Evolutionary conservation across 1,284 basidiomycete species (phyloP).

Genomic region (Pseudozyma hubeiensis): DNA sequence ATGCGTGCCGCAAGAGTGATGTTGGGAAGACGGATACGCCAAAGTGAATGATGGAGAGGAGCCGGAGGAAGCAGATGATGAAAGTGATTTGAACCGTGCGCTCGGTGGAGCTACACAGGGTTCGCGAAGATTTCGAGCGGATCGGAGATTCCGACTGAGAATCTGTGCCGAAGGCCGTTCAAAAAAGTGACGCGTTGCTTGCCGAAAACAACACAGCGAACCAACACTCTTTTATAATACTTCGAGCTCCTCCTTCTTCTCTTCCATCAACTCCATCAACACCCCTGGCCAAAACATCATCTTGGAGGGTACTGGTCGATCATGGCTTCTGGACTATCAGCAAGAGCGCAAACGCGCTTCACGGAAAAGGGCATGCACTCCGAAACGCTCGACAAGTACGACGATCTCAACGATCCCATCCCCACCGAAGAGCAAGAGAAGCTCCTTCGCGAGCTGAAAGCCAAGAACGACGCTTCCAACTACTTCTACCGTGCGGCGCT

Average conservation of each 20-base stretch:
- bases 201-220: slow-evolving; percentile 20
- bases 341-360: slow-evolving; percentile 16
- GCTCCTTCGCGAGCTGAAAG: slow-evolving; percentile 54
- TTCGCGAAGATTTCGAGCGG: slow-evolving; percentile 1
- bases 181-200: slow-evolving; percentile 22
- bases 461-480: slow-evolving; percentile 59
- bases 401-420: slow-evolving; percentile 49
- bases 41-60: background rate
- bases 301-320: no score
- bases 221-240: background rate
- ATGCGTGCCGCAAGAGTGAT: no score
- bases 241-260: background rate
- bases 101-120: background rate
- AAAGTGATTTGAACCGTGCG: slow-evolving; percentile 7
- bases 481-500: slow-evolving; percentile 59
- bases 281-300: background rate
- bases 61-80: background rate
- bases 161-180: no score
- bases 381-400: slow-evolving; percentile 50
- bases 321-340: background rate
- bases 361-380: slow-evolving; percentile 24
- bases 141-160: slow-evolving; percentile 15
- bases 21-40: no score
- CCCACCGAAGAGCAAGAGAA: slow-evolving; percentile 59
- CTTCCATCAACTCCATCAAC: slow-evolving; percentile 1